These are phyloP conservation scores for Verticillium nonalfalfae DNA, from an alignment of 2,329 filamentous ascomycete genomes.

Conservation along the genomic window DNA sequence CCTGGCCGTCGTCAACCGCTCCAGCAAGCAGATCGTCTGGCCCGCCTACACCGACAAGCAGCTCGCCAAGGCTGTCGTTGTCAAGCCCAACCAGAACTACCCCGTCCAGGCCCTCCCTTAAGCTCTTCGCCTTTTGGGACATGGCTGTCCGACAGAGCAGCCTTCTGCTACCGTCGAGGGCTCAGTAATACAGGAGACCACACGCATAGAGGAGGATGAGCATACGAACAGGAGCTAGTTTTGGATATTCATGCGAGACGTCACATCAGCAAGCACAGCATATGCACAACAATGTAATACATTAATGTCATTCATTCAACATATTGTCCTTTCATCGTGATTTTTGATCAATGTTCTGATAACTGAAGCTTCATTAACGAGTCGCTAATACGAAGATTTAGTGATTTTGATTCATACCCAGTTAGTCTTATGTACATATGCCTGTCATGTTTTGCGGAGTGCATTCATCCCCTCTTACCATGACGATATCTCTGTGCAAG, in stretches of 20 bases:
- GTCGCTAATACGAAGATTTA: too few relatives aligned
- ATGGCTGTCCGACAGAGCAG: background rate
- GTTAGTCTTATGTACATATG: too few relatives aligned
- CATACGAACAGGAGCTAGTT: background rate
- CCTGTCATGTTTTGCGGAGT: too few relatives aligned
- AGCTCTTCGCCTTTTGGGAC: background rate
- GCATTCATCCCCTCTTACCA: too few relatives aligned
- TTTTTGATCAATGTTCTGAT: background rate
- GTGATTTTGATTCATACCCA: too few relatives aligned
- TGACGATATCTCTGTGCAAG: too few relatives aligned
- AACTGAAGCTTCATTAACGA: too few relatives aligned
- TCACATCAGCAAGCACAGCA: background rate
- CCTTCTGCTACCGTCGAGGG: background rate
- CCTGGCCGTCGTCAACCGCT: conserved; percentile 39
- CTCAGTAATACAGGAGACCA: background rate
- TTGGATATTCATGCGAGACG: background rate
- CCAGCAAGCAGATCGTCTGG: conserved; percentile 37
- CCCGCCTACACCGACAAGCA: conserved; percentile 48
- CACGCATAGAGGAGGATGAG: background rate
- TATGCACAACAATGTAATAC: background rate
- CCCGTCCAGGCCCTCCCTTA: conserved; percentile 18
- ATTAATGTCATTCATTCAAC: background rate
- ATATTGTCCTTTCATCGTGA: background rate
- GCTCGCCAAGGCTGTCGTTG: conserved; percentile 34
- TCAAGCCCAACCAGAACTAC: conserved; percentile 43